phyloP scores from a whole-genome alignment of 78 protist species.

The Acrasis kona region DNA sequence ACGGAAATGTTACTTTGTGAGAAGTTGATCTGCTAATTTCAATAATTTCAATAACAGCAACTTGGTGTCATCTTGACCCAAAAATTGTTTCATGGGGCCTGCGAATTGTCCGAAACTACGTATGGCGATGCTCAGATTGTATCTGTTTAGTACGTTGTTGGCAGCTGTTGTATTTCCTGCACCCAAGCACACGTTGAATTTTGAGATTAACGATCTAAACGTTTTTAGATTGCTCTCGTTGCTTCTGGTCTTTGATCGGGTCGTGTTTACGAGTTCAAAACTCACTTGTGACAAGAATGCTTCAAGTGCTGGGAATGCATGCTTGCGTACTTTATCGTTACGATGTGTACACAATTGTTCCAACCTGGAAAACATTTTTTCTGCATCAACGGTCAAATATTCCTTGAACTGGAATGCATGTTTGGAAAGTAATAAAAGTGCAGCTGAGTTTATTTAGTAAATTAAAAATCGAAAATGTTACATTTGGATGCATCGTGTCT shows the following conservation, averaged over 20 bases:
- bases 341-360: slow-evolving; percentile 35
- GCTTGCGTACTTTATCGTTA: slow-evolving; percentile 31
- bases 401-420: slow-evolving; percentile 39
- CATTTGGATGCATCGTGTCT: background rate
- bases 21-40: slow-evolving; percentile 40
- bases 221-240: background rate
- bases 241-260: slow-evolving; percentile 6
- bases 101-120: slow-evolving; percentile 67
- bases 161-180: too few species aligned
- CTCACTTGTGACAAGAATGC: slow-evolving; percentile 30
- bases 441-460: background rate
- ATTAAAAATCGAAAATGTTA: background rate
- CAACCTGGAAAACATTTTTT: slow-evolving; percentile 7
- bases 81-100: slow-evolving; percentile 38
- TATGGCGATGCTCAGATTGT: slow-evolving; percentile 39
- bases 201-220: slow-evolving; percentile 33
- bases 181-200: slow-evolving; percentile 24
- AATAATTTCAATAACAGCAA: slow-evolving; percentile 24
- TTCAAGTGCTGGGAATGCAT: slow-evolving; percentile 38
- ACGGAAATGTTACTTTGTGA: slow-evolving; percentile 20
- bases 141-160: background rate
- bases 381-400: slow-evolving; percentile 37
- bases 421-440: slow-evolving; percentile 1
- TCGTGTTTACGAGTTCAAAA: background rate
- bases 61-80: slow-evolving; percentile 53